A percentile compares a stretch with the other conserved stretches of the same genome.
Conservation (phyloP, 164 flowering plant genomes). For the Piper betle region DNA sequence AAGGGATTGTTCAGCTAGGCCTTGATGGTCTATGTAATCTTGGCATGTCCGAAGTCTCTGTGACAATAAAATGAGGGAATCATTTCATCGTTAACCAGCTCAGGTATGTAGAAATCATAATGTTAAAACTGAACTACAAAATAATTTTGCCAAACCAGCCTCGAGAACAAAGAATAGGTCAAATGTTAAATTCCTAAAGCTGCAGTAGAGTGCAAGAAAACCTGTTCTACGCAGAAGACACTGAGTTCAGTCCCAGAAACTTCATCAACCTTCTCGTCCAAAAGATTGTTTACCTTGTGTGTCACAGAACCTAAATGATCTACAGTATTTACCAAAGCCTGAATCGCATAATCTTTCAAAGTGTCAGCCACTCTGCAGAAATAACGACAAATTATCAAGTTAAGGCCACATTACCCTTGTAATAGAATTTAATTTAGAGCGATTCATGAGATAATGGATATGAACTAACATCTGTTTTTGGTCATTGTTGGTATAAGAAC, state of each 20-base stretch:
- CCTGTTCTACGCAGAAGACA: slow-evolving; percentile 84
- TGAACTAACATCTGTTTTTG: slow-evolving; percentile 52
- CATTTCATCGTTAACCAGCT: neutral
- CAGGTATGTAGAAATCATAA: neutral
- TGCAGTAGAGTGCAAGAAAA: slow-evolving; percentile 7
- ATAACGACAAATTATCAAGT: neutral
- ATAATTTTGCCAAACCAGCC: too few relatives aligned
- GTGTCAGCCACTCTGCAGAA: slow-evolving; percentile 58
- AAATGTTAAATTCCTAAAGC: neutral
- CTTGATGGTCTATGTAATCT: slow-evolving; percentile 61
- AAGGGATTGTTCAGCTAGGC: slow-evolving; percentile 61
- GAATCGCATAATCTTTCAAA: slow-evolving; percentile 79
- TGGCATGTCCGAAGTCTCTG: slow-evolving; percentile 77
- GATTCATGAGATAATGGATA: slow-evolving; percentile 12
- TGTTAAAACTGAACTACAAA: neutral
- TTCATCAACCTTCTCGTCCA: slow-evolving; percentile 78
- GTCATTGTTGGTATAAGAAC: slow-evolving; percentile 69
- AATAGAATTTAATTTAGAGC: neutral
- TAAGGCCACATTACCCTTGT: neutral
- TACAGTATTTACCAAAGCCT: slow-evolving; percentile 82
- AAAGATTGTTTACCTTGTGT: slow-evolving; percentile 54
- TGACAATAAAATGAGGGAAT: neutral
- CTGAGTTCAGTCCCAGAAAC: slow-evolving; percentile 56
- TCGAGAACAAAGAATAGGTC: neutral
- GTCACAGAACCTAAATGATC: slow-evolving; percentile 91